A percentile compares a stretch with the other conserved stretches of the same genome.
Evolutionary conservation across 2,329 filamentous ascomycete species (phyloP).

Genomic region (Mycosphaerella arachidis): DNA sequence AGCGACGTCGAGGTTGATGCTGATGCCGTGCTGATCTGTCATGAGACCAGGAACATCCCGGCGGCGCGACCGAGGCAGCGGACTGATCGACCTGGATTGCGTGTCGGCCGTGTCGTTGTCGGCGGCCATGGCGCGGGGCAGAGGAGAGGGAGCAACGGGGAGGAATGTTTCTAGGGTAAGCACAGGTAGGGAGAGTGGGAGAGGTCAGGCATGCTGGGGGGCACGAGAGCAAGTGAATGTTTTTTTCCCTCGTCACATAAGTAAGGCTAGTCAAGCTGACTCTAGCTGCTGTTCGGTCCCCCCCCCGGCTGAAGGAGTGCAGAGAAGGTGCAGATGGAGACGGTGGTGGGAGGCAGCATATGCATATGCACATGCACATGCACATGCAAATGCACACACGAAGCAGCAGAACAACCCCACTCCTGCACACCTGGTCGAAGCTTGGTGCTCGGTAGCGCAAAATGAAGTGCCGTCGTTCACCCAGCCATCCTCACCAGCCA

Average conservation of each 20-base stretch:
- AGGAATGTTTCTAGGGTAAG: background rate
- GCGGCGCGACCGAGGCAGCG: conserved; percentile 1
- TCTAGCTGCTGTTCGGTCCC: background rate
- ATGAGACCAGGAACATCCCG: conserved; percentile 36
- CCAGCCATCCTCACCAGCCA: background rate
- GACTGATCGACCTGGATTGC: conserved; percentile 2
- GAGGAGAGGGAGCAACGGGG: background rate
- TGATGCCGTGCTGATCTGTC: conserved; percentile 39
- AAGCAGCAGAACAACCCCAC: background rate
- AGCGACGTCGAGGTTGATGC: conserved; percentile 41
- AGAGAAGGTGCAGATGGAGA: background rate
- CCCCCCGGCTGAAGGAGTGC: background rate
- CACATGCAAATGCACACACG: background rate
- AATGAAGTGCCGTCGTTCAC: background rate
- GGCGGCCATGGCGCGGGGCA: conserved; percentile 19
- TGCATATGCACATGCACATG: background rate
- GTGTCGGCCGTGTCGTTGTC: conserved; percentile 19
- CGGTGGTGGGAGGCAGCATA: background rate
- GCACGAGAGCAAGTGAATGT: background rate
- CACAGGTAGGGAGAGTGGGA: background rate
- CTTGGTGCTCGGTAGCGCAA: background rate
- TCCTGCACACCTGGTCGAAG: background rate
- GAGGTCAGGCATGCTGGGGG: background rate
- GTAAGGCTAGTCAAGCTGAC: background rate
- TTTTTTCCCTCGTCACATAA: background rate